Percentiles rank a stretch among this genome's conserved stretches.
phyloP scores from a whole-genome alignment of 768 basidiomycete genomes.

The Rhodotorula diobovata region DNA sequence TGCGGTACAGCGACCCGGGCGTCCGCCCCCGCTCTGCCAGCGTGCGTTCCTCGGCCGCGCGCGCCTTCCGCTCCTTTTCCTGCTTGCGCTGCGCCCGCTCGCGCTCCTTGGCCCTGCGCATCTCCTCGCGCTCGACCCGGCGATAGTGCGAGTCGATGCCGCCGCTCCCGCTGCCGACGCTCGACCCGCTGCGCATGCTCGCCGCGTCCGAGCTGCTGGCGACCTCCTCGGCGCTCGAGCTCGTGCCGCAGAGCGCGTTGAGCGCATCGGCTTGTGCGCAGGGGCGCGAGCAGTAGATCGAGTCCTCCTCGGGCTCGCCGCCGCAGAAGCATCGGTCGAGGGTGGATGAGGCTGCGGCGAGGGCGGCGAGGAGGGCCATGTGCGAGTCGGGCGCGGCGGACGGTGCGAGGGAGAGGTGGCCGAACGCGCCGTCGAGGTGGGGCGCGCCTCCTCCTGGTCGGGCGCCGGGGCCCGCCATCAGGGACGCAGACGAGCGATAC shows the following conservation, averaged over 20 bases:
- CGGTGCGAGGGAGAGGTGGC: not conserved
- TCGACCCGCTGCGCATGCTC: not conserved
- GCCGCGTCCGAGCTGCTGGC: constrained; percentile 1
- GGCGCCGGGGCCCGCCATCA: not conserved
- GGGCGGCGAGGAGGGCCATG: constrained; percentile 20
- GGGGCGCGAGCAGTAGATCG: constrained; percentile 30
- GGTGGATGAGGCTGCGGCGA: constrained; percentile 15
- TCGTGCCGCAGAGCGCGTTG: constrained; percentile 24
- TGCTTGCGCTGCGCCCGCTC: constrained; percentile 3
- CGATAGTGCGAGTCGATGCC: constrained; percentile 31
- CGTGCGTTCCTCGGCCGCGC: not conserved
- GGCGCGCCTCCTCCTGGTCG: too few species aligned
- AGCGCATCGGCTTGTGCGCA: constrained; percentile 35
- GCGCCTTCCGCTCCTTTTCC: constrained; percentile 1
- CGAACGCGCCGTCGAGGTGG: constrained; percentile 5
- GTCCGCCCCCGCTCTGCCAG: not conserved
- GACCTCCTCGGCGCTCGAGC: constrained; percentile 3
- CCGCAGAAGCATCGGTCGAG: constrained; percentile 39
- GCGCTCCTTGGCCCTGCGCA: constrained; percentile 1
- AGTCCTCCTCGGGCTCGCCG: constrained; percentile 24
- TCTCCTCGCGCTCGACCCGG: constrained; percentile 15
- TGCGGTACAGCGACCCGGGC: constrained; percentile 8
- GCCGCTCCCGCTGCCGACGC: not conserved
- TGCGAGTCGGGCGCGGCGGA: not conserved
- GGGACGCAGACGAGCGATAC: constrained; percentile 31